Conservation (phyloP, 495 filamentous ascomycete genomes). For the Tuber calosporum region DNA sequence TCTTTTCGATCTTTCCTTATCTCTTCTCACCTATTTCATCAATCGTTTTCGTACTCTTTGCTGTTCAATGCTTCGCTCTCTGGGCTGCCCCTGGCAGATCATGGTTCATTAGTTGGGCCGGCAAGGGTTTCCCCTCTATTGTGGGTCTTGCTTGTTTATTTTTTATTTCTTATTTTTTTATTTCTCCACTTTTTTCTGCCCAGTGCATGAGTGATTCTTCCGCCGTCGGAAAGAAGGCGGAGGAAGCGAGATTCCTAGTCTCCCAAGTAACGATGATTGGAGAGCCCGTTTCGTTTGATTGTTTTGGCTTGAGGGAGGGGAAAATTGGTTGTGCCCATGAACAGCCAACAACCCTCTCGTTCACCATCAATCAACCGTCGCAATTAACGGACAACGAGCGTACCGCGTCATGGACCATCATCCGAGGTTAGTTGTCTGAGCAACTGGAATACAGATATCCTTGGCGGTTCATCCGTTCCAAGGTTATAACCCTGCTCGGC, state of each 20-base stretch:
- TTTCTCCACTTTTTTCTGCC: neutral
- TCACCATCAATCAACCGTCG: conserved; percentile 13
- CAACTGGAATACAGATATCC: conserved; percentile 29
- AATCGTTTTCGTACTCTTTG: conserved; percentile 21
- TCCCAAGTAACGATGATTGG: neutral
- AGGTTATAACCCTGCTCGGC: conserved; percentile 27
- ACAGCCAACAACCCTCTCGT: conserved; percentile 11
- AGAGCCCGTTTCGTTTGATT: conserved; percentile 36
- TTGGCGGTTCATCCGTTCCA: conserved; percentile 33
- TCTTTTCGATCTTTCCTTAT: conserved; percentile 13
- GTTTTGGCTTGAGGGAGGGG: conserved; percentile 37
- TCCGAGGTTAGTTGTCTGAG: conserved; percentile 31
- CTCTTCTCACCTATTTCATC: conserved; percentile 20
- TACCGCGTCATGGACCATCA: conserved; percentile 24
- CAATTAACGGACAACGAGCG: conserved; percentile 36
- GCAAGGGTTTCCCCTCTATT: conserved; percentile 26
- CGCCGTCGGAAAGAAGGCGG: conserved; percentile 32
- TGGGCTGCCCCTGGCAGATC: conserved; percentile 24
- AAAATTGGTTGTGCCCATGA: conserved; percentile 26
- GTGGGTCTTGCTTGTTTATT: conserved; percentile 27
- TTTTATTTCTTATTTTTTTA: conserved; percentile 4
- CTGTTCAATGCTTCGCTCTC: conserved; percentile 19
- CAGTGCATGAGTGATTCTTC: conserved; percentile 25
- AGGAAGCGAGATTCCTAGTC: conserved; percentile 25
- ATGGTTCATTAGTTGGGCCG: conserved; percentile 26